These are phyloP conservation scores for Arthroderma sp. DNA, from an alignment of 2,329 filamentous ascomycete species.

Conservation along the genomic window DNA sequence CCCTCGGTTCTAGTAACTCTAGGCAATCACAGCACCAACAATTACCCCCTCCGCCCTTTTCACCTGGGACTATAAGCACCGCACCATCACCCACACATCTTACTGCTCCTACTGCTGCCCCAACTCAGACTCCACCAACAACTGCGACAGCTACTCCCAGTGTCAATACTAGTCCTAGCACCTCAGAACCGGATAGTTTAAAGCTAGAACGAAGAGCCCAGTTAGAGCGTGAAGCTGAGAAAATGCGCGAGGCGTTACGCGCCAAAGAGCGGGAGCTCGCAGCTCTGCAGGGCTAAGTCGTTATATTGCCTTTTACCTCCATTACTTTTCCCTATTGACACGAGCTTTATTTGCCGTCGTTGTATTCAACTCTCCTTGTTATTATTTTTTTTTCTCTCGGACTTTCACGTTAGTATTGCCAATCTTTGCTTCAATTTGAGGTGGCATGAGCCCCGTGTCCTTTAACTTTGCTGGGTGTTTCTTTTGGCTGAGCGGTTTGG, in stretches of 20 bases:
- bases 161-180: background rate
- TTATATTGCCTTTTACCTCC: conserved; percentile 6
- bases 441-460: background rate
- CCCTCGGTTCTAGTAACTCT: conserved; percentile 19
- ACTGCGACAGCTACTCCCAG: conserved; percentile 18
- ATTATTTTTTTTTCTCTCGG: conserved; percentile 6
- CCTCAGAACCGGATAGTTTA: conserved; percentile 34
- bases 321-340: conserved; percentile 2
- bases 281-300: conserved; percentile 27
- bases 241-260: conserved; percentile 58
- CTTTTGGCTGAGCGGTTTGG: background rate
- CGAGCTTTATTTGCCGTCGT: background rate
- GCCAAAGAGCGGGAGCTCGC: conserved; percentile 64
- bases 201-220: conserved; percentile 52
- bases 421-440: background rate
- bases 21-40: conserved; percentile 18
- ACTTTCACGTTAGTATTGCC: conserved; percentile 9
- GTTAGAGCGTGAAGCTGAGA: conserved; percentile 59
- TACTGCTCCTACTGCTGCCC: background rate
- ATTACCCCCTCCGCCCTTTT: conserved; percentile 8
- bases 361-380: conserved; percentile 12
- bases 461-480: background rate
- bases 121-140: background rate
- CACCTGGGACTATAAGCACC: conserved; percentile 3
- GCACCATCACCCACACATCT: conserved; percentile 11